Base-by-base conservation (phyloP, 1,284 basidiomycete species). In the Marasmius sp. region DNA sequence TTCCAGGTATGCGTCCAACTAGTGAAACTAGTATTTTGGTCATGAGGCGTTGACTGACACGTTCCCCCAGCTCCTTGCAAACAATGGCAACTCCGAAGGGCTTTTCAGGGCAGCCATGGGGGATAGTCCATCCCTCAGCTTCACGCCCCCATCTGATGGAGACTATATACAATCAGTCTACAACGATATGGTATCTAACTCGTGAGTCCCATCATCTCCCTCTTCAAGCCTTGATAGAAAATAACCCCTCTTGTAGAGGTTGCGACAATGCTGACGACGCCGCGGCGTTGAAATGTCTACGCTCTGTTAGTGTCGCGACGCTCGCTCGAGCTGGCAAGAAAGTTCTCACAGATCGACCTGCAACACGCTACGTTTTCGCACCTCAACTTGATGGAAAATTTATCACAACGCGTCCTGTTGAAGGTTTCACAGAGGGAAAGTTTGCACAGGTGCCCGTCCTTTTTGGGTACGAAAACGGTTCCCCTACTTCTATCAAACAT, bases 41-140 rank as follows among this genome's bases (percentile, higher is more conserved):
- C 57, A 11, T n/a, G 8, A 10, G 18, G n/a, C 37, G 56, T 10
- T 37, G 6, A 47, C 14, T 12, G 20, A 11, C 10, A 34, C 9
- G n/a, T 14, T n/a, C 11, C 49, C 34, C 11, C 45, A 66, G 62
- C 60, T 66, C n/a, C 34, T 66, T 33, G 62, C 54, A 8, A 62
- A 66, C 36, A 51, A 52, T 20, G 65, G 65, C 8, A 47, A 66
- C 34, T 20, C 45, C 38, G 57, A 61, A 20, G 62, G 60, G 3
- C 63, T 66, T 14, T 66, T 66, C 18, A 52, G 50, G 16, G 63
- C 52, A 9, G 54, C 63, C 8, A 66, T 66, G 57, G 65, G 65
- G 11, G 62, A 66, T 48, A 66, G 65, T 37, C 61, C 63, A n/a
- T 63, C 65, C 4, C 58, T 63, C 20, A 64, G 49, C 36, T 64